These are phyloP conservation scores for Rhodomyrtus psidioides DNA, from an alignment of 441 rosid species.

Conservation along the genomic window DNA sequence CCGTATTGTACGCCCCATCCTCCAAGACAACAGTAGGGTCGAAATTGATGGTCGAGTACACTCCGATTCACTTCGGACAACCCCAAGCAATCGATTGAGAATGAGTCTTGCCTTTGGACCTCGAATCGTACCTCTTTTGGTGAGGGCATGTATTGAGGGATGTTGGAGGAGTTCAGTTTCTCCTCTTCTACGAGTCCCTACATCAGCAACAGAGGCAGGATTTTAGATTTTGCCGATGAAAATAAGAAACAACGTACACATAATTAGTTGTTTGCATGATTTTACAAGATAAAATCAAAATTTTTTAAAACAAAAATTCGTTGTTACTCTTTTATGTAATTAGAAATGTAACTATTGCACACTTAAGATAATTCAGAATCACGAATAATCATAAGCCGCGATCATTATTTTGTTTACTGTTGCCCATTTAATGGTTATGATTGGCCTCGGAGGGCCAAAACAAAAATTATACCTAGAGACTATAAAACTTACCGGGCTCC, in stretches of 20 bases:
- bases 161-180: neutral
- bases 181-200: constrained; percentile 1
- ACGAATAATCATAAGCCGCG: too few relatives aligned
- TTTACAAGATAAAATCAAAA: too few relatives aligned
- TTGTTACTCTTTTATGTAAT: neutral
- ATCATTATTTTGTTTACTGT: too few relatives aligned
- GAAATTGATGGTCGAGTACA: neutral
- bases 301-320: too few relatives aligned
- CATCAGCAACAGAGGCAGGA: neutral
- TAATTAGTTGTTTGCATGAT: neutral
- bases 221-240: neutral
- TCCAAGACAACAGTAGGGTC: neutral
- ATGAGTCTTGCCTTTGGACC: neutral
- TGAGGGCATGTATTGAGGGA: neutral
- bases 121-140: neutral
- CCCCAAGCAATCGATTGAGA: neutral
- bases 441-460: too few relatives aligned
- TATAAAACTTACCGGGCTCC: too few relatives aligned
- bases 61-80: neutral
- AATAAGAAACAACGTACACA: neutral
- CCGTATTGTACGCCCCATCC: neutral
- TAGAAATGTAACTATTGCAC: neutral
- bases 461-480: too few relatives aligned
- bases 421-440: too few relatives aligned
- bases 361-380: neutral